Evolutionary conservation across 371 early-diverging fungal genomes (phyloP).

Genomic region (Nosema muscidifuracis): DNA sequence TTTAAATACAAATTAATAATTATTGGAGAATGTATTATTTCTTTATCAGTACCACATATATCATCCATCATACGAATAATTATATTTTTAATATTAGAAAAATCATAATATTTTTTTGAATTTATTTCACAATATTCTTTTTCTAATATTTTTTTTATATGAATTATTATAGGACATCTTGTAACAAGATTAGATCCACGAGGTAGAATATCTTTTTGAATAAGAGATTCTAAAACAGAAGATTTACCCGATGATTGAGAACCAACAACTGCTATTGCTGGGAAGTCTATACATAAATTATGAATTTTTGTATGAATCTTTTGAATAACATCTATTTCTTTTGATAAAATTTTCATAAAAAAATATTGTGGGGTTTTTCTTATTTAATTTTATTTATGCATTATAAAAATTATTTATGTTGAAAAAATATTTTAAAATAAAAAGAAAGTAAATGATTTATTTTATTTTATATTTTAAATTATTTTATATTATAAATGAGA

Average conservation of each 20-base stretch:
- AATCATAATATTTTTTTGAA: slow-evolving; percentile 62
- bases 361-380: too few species aligned
- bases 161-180: slow-evolving; percentile 88
- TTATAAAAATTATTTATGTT: too few species aligned
- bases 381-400: too few species aligned
- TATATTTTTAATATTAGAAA: slow-evolving; percentile 67
- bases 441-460: too few species aligned
- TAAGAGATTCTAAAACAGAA: slow-evolving; percentile 93
- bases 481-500: too few species aligned
- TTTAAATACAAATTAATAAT: slow-evolving; percentile 81
- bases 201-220: slow-evolving; percentile 91
- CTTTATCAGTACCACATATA: slow-evolving; percentile 73
- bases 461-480: too few species aligned
- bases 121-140: slow-evolving; percentile 65
- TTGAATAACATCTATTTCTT: not conserved
- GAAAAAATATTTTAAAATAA: too few species aligned
- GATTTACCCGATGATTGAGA: slow-evolving; percentile 94
- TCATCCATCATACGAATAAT: slow-evolving; percentile 71
- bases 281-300: slow-evolving; percentile 59
- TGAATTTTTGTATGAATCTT: not conserved
- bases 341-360: not conserved
- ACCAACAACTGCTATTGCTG: slow-evolving; percentile 91
- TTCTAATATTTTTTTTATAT: slow-evolving; percentile 72
- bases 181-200: slow-evolving; percentile 95
- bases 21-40: slow-evolving; percentile 70